These are phyloP conservation scores for Wickerhamiella hasegawae DNA, from an alignment of 805 yeast species.

Conservation along the genomic window DNA sequence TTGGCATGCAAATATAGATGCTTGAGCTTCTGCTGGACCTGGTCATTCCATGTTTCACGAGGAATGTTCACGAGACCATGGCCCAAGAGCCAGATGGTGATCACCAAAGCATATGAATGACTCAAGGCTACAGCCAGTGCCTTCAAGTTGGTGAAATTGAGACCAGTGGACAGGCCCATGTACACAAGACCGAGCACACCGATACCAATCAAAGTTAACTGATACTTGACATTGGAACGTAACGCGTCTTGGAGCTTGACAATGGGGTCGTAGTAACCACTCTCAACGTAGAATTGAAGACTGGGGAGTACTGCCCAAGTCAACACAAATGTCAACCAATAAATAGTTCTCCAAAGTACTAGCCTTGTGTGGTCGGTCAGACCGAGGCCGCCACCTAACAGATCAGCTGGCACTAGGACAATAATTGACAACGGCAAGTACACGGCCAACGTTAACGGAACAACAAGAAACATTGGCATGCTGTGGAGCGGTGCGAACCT, in stretches of 20 bases:
- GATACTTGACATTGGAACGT: constrained; percentile 41
- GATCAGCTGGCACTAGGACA: constrained; percentile 58
- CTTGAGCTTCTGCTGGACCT: constrained; percentile 24
- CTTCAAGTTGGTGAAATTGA: constrained; percentile 39
- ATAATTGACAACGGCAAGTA: constrained; percentile 63
- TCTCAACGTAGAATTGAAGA: constrained; percentile 53
- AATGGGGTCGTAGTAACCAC: constrained; percentile 42
- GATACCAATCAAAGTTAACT: constrained; percentile 35
- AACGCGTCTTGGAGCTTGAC: constrained; percentile 41
- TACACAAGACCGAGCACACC: constrained; percentile 44
- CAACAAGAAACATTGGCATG: constrained; percentile 11
- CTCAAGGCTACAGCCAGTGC: constrained; percentile 58
- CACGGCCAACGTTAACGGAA: constrained; percentile 26
- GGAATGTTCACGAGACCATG: constrained; percentile 65
- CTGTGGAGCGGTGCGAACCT: constrained; percentile 2
- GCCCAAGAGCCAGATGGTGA: constrained; percentile 74
- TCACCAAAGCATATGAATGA: constrained; percentile 56
- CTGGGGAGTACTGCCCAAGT: constrained; percentile 68
- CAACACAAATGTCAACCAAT: constrained; percentile 65
- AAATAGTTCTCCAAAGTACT: constrained; percentile 55
- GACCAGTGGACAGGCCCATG: constrained; percentile 38
- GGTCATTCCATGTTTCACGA: constrained; percentile 26
- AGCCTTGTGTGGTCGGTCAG: constrained; percentile 34
- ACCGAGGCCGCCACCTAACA: constrained; percentile 30
- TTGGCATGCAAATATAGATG: constrained; percentile 40